These are phyloP conservation scores for Epichloe brachyelytri DNA, from an alignment of 2,329 filamentous ascomycete species.

Conservation along the genomic window DNA sequence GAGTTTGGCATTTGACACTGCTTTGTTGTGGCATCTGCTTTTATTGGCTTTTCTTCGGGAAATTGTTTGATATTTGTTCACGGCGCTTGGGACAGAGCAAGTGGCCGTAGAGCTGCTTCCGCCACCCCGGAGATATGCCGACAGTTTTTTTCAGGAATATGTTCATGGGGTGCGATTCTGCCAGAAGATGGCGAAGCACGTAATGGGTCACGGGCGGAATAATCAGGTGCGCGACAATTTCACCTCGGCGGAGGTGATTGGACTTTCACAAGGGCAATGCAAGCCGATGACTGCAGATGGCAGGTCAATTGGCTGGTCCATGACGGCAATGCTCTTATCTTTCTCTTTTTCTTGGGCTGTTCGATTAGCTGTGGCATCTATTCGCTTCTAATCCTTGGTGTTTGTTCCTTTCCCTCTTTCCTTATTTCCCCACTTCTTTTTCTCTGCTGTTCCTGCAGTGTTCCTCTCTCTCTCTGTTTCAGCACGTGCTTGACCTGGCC, in stretches of 20 bases:
- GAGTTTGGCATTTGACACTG: constrained; percentile 16
- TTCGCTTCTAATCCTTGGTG: neutral
- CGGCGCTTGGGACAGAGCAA: constrained; percentile 25
- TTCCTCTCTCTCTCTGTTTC: neutral
- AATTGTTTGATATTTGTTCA: constrained; percentile 16
- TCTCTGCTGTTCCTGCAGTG: neutral
- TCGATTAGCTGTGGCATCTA: neutral
- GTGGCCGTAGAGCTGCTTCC: constrained; percentile 14
- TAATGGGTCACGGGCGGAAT: constrained; percentile 16
- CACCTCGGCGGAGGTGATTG: constrained; percentile 14
- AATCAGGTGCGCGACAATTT: constrained; percentile 9
- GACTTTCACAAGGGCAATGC: constrained; percentile 20
- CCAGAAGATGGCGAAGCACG: constrained; percentile 11
- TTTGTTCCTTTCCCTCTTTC: neutral
- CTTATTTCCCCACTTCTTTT: neutral
- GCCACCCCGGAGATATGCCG: constrained; percentile 7
- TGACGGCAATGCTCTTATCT: constrained; percentile 21
- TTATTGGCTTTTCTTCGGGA: constrained; percentile 7
- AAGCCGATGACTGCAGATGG: constrained; percentile 32
- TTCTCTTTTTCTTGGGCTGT: neutral
- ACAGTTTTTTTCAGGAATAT: constrained; percentile 8
- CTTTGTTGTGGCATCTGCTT: constrained; percentile 18
- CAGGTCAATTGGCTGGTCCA: constrained; percentile 38
- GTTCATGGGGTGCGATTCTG: constrained; percentile 14
- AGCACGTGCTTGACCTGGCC: neutral